Evolutionary conservation across 1,284 basidiomycete species (phyloP).

Genomic region (Rhodotorula sp.): DNA sequence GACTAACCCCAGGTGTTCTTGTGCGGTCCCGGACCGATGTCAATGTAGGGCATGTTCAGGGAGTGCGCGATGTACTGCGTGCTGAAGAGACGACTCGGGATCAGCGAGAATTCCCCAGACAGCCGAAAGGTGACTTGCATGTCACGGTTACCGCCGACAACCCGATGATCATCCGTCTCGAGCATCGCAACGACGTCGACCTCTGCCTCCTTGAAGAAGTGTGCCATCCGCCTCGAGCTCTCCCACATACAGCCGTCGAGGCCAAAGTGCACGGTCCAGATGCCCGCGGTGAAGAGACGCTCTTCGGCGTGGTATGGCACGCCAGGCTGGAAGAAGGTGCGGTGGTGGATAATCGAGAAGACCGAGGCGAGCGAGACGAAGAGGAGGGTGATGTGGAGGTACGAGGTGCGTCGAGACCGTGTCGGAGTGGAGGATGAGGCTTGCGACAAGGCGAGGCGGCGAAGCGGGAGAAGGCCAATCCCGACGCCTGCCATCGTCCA

Average conservation of each 20-base stretch:
- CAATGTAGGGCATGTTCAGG: slow-evolving; percentile 49
- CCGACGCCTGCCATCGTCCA: slow-evolving; percentile 49
- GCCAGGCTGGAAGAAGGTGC: neutral
- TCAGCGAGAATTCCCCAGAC: neutral
- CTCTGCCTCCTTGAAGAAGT: slow-evolving; percentile 57
- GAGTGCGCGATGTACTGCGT: slow-evolving; percentile 41
- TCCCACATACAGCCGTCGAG: slow-evolving; percentile 57
- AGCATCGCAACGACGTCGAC: slow-evolving; percentile 59
- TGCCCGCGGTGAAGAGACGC: slow-evolving; percentile 76
- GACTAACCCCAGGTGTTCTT: slow-evolving; percentile 64
- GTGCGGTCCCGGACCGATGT: slow-evolving; percentile 46
- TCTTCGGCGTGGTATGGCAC: slow-evolving; percentile 64
- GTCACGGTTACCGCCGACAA: slow-evolving; percentile 85
- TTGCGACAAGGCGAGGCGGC: neutral
- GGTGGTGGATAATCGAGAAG: slow-evolving; percentile 25
- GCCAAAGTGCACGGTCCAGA: slow-evolving; percentile 85
- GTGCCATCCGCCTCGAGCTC: slow-evolving; percentile 73
- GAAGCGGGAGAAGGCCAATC: slow-evolving; percentile 43
- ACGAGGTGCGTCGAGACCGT: too few species aligned
- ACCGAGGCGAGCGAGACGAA: slow-evolving; percentile 35
- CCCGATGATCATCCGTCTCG: slow-evolving; percentile 80
- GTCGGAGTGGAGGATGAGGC: neutral
- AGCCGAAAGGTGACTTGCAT: slow-evolving; percentile 55
- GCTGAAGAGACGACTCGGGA: slow-evolving; percentile 1
- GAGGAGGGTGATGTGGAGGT: neutral